Percentiles rank a stretch among this genome's conserved stretches.
These are phyloP conservation scores for Gastrolobium bilobum DNA, from an alignment of 306 rosid species.

Conservation along the genomic window DNA sequence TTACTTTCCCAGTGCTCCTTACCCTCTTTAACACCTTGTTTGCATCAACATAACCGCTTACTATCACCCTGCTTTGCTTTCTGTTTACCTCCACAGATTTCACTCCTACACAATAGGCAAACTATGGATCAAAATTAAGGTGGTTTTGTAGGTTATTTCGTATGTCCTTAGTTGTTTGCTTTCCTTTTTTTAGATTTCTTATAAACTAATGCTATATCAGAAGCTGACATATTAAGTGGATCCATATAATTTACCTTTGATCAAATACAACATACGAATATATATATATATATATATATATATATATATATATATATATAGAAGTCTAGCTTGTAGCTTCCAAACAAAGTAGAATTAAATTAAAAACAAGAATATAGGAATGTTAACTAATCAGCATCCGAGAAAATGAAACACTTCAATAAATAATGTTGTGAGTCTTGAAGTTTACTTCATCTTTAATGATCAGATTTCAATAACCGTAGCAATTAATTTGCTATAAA, in stretches of 20 bases:
- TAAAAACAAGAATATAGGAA: not conserved
- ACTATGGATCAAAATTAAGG: not conserved
- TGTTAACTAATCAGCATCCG: not conserved
- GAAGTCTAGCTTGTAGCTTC: not conserved
- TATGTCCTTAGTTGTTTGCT: too few species aligned
- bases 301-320: too few species aligned
- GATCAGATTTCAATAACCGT: too few species aligned
- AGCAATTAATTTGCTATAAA: too few species aligned
- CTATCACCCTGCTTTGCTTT: slow-evolving; percentile 69
- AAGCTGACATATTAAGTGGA: not conserved
- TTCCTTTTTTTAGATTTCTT: too few species aligned
- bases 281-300: too few species aligned
- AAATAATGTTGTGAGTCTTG: not conserved
- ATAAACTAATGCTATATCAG: not conserved
- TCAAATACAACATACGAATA: slow-evolving; percentile 6
- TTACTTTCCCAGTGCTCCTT: slow-evolving; percentile 73
- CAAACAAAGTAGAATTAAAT: not conserved
- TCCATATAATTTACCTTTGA: not conserved
- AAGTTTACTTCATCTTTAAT: not conserved
- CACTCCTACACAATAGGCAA: slow-evolving; percentile 59
- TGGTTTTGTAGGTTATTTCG: slow-evolving; percentile 15
- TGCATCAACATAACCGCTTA: slow-evolving; percentile 84
- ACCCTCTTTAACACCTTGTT: slow-evolving; percentile 81
- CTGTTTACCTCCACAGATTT: slow-evolving; percentile 82
- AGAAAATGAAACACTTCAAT: not conserved